These are phyloP conservation scores for Talaromyces proteolyticus DNA, from an alignment of 495 filamentous ascomycete species.

Conservation along the genomic window DNA sequence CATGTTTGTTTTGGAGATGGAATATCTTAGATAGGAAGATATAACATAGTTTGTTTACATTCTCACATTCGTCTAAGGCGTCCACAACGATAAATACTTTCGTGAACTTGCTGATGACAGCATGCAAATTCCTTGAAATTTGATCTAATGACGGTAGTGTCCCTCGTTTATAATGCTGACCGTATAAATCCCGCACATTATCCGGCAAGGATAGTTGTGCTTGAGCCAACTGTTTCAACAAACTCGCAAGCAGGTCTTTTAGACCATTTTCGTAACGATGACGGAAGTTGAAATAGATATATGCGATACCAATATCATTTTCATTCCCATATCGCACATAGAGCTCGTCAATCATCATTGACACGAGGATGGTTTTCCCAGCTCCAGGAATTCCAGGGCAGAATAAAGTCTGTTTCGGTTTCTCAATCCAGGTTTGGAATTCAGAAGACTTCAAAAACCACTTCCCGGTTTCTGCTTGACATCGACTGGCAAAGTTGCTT, in stretches of 20 bases:
- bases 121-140: background rate
- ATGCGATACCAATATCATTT: constrained; percentile 20
- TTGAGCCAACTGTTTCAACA: constrained; percentile 27
- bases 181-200: background rate
- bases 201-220: constrained; percentile 2
- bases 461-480: constrained; percentile 30
- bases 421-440: constrained; percentile 27
- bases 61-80: constrained; percentile 41
- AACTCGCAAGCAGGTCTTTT: constrained; percentile 14
- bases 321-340: constrained; percentile 8
- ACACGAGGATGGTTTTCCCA: constrained; percentile 31
- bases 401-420: constrained; percentile 23
- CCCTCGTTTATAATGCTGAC: background rate
- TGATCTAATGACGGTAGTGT: constrained; percentile 11
- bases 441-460: constrained; percentile 34
- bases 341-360: constrained; percentile 29
- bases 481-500: constrained; percentile 1
- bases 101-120: constrained; percentile 5
- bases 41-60: constrained; percentile 9
- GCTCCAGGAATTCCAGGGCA: constrained; percentile 37
- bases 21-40: constrained; percentile 16
- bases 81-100: constrained; percentile 16
- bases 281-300: constrained; percentile 36
- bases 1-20: constrained; percentile 14
- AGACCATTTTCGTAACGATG: constrained; percentile 14